A percentile compares a stretch with the other conserved stretches of the same genome.
These are phyloP conservation scores for Nematodospora anomalae DNA, from an alignment of 1,139 yeast genomes.

Conservation along the genomic window DNA sequence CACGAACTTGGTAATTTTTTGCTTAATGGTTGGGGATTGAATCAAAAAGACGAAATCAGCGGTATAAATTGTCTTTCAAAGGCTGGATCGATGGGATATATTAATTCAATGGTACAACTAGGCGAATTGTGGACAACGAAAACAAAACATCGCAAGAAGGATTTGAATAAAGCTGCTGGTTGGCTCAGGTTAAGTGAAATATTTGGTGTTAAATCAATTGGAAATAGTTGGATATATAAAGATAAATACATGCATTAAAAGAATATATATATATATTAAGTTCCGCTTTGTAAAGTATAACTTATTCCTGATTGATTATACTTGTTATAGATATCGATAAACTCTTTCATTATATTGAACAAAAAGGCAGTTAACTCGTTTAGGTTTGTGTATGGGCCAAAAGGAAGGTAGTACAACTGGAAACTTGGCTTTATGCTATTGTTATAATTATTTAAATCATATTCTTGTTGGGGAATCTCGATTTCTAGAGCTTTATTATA, in stretches of 20 bases:
- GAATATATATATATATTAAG: not conserved
- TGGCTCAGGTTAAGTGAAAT: slow-evolving; percentile 70
- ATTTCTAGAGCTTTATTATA: slow-evolving; percentile 21
- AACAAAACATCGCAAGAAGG: slow-evolving; percentile 57
- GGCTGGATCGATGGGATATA: slow-evolving; percentile 69
- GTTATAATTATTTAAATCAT: slow-evolving; percentile 10
- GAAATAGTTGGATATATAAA: slow-evolving; percentile 79
- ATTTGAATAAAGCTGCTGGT: slow-evolving; percentile 63
- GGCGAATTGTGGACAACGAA: slow-evolving; percentile 69
- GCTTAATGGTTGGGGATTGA: slow-evolving; percentile 60
- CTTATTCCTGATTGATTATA: slow-evolving; percentile 15
- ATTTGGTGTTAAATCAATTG: slow-evolving; percentile 63
- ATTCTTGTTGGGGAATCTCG: slow-evolving; percentile 13
- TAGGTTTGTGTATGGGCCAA: slow-evolving; percentile 38
- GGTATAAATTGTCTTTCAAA: slow-evolving; percentile 64
- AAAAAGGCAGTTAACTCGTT: slow-evolving; percentile 36
- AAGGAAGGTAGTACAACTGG: slow-evolving; percentile 36
- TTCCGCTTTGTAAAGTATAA: slow-evolving; percentile 24
- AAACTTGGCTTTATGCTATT: slow-evolving; percentile 19
- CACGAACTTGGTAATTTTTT: slow-evolving; percentile 64
- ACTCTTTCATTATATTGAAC: slow-evolving; percentile 31
- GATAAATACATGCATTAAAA: slow-evolving; percentile 50
- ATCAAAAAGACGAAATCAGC: slow-evolving; percentile 50
- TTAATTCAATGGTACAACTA: slow-evolving; percentile 68
- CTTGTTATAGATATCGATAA: slow-evolving; percentile 28